Base-by-base conservation (phyloP, 1,284 basidiomycete species). In the Apiotrichum sp. region DNA sequence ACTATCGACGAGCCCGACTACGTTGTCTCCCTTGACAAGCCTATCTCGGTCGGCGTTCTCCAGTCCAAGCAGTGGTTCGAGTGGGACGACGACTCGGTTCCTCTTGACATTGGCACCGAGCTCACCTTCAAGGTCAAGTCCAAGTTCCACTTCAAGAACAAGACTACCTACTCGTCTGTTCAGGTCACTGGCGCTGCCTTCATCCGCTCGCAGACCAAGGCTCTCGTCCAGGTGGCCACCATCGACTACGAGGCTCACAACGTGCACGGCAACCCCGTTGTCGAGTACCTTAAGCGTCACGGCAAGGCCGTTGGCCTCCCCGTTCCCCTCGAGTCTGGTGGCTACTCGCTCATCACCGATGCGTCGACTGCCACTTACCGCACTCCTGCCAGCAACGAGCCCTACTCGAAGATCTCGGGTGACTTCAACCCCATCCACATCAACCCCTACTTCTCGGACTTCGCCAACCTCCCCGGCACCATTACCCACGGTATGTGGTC, bases 401-500 rank as follows among this genome's bases (percentile, higher is more conserved):
- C 93, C 4, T 98, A 98, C 80, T 97, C 93, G 5, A 86, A 87
- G 75, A 84, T 93, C 57, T 98, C 95, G 2, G 93, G 95, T 48
- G 96, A 98, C 78, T 98, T 91, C 82, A 98, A 83, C 75, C 80
- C 80, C 56, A 96, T 98, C 65, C 96, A 98, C 77, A 81, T 96
- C 77, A 98, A 98, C 78, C 96, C 95, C 0, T 98, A 98, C 81
- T 98, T 98, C 80, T 85, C 95, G 33, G 87, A 92, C 73, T 92
- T 89, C 66, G 93, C 95, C 13, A 84, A 86, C 22, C 85, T 98
- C 29, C 95, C 93, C 34, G 89, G 89, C 13, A 98, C 96, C 16
- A 98, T 98, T 72, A 97, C 95, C 6, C 95, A 98, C 71, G 95
- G 95, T 54, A 86, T 98, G 80, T 97, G 92, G 89, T 88, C 91